These are phyloP conservation scores for Neonectria faginata DNA, from an alignment of 2,329 filamentous ascomycete species.

Conservation along the genomic window DNA sequence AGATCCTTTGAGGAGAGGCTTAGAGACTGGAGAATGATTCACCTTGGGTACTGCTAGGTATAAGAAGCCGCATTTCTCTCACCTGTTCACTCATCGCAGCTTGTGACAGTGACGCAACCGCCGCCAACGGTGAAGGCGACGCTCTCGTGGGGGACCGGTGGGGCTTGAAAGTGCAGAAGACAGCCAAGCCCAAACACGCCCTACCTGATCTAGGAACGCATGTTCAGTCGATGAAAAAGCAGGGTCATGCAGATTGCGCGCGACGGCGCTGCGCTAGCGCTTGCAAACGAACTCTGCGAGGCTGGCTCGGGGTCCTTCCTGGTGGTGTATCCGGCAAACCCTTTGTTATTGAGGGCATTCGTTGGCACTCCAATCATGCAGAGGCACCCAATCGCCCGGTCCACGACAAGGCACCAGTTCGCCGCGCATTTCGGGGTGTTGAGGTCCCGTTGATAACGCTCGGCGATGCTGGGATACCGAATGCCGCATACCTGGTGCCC, in stretches of 20 bases:
- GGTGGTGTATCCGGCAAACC: neutral
- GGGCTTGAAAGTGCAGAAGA: slow-evolving; percentile 4
- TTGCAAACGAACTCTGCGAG: neutral
- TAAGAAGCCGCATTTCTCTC: neutral
- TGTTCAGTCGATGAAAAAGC: slow-evolving; percentile 5
- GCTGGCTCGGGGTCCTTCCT: slow-evolving; percentile 2
- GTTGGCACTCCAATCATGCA: neutral
- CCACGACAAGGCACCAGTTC: neutral
- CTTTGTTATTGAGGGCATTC: slow-evolving; percentile 9
- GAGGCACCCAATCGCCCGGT: neutral
- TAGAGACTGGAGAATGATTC: neutral
- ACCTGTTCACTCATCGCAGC: neutral
- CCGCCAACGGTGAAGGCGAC: neutral
- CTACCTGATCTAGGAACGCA: slow-evolving; percentile 19
- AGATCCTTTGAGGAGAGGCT: neutral
- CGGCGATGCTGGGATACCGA: slow-evolving; percentile 6
- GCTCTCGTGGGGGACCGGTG: neutral
- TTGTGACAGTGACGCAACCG: neutral
- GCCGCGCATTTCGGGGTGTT: neutral
- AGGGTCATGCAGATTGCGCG: slow-evolving; percentile 24
- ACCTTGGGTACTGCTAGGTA: neutral
- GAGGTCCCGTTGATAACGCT: slow-evolving; percentile 9
- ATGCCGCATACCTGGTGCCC: neutral
- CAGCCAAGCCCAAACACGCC: neutral
- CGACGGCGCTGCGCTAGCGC: slow-evolving; percentile 17